Evolutionary conservation across 805 yeast species (phyloP).

Genomic region (Barnettozyma sp.): DNA sequence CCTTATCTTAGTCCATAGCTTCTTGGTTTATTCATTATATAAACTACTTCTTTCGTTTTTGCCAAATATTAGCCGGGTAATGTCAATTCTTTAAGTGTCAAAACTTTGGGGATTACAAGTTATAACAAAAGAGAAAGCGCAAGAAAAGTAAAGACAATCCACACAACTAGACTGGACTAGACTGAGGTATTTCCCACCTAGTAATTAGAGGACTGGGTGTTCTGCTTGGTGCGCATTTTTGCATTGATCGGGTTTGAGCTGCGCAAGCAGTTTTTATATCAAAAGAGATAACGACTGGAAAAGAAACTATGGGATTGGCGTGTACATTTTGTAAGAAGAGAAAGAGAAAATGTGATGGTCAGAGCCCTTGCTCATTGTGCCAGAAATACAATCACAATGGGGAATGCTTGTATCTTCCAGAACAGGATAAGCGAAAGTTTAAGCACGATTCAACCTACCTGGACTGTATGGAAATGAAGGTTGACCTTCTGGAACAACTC

Average conservation of each 20-base stretch:
- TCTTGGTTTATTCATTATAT: not conserved
- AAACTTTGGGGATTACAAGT: not conserved
- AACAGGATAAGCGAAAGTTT: conserved; percentile 25
- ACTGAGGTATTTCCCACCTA: no score
- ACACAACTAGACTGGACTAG: no score
- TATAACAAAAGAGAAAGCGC: no score
- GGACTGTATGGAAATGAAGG: conserved; percentile 26
- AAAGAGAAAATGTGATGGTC: conserved; percentile 17
- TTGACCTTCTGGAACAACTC: conserved; percentile 24
- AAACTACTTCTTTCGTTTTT: not conserved
- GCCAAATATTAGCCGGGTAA: no score
- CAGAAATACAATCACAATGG: conserved; percentile 9
- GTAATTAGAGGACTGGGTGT: no score
- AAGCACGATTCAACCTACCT: conserved; percentile 28
- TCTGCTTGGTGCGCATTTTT: no score
- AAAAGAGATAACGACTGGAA: not conserved
- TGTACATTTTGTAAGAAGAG: conserved; percentile 15
- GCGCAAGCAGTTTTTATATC: not conserved
- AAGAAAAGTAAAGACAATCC: no score
- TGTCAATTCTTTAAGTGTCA: not conserved
- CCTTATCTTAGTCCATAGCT: no score
- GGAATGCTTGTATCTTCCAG: conserved; percentile 22
- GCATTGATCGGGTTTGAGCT: no score
- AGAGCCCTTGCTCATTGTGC: conserved; percentile 11
- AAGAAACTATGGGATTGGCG: conserved; percentile 7